Percentiles rank a stretch among this genome's conserved stretches.
Conservation (phyloP, 2,329 filamentous ascomycete genomes). For the Ascochyta koolunga region DNA sequence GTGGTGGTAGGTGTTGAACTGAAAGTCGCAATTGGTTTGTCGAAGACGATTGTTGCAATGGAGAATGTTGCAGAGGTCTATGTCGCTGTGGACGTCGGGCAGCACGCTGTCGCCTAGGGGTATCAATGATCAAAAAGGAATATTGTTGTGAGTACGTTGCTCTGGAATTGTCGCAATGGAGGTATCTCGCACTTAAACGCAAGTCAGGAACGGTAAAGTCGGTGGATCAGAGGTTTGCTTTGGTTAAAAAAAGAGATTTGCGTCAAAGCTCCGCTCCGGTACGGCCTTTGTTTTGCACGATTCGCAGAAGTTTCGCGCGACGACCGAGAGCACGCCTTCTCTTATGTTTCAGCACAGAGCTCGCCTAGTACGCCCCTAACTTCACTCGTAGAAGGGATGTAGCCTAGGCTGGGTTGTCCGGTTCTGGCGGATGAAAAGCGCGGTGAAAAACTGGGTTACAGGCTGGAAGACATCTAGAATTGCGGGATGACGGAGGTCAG, state of each 20-base stretch:
- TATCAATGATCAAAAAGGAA: background rate
- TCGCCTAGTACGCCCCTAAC: constrained; percentile 11
- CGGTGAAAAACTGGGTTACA: background rate
- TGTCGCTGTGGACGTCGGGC: background rate
- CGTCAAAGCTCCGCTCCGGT: constrained; percentile 20
- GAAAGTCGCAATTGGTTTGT: background rate
- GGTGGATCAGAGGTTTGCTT: constrained; percentile 16
- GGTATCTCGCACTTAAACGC: constrained; percentile 30
- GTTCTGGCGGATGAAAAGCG: constrained; percentile 21
- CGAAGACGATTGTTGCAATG: background rate
- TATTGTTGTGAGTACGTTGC: constrained; percentile 19
- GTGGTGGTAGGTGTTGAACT: background rate
- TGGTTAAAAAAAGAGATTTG: constrained; percentile 24
- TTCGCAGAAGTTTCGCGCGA: constrained; percentile 27
- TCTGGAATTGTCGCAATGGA: constrained; percentile 22
- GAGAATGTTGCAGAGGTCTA: background rate
- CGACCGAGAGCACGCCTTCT: constrained; percentile 28
- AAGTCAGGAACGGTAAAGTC: constrained; percentile 20
- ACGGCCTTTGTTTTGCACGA: background rate
- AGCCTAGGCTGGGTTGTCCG: constrained; percentile 2
- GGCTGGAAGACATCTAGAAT: constrained; percentile 16
- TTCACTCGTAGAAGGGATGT: constrained; percentile 9
- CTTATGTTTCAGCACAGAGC: constrained; percentile 24
- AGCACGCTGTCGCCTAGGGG: constrained; percentile 18
- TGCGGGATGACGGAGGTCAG: constrained; percentile 28